Evolutionary conservation across 495 filamentous ascomycete species (phyloP).

Genomic region (Penicillium macrosclerotiorum): DNA sequence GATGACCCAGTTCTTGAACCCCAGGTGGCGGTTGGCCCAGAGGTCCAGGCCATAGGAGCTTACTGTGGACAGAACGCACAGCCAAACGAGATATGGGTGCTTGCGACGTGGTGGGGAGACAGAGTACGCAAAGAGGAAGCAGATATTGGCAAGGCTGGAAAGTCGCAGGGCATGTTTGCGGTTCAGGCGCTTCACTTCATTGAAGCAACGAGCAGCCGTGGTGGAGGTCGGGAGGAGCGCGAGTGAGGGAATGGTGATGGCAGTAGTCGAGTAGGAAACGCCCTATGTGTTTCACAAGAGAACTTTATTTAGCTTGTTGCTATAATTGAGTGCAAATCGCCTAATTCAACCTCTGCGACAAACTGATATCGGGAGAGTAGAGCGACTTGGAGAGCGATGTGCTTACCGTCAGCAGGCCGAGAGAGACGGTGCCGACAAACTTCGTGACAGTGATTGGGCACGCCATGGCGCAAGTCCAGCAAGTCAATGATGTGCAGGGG

Average conservation of each 20-base stretch:
- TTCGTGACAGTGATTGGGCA: slow-evolving; percentile 72
- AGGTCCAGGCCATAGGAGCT: slow-evolving; percentile 57
- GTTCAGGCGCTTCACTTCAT: slow-evolving; percentile 57
- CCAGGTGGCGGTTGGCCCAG: slow-evolving; percentile 42
- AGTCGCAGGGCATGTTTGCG: slow-evolving; percentile 60
- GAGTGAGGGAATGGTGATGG: slow-evolving; percentile 72
- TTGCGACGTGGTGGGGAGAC: slow-evolving; percentile 66
- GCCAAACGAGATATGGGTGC: slow-evolving; percentile 87
- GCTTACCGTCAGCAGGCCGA: slow-evolving; percentile 83
- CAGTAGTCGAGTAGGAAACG: slow-evolving; percentile 74
- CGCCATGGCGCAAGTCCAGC: slow-evolving; percentile 59
- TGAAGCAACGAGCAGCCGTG: slow-evolving; percentile 62
- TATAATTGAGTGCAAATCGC: no score
- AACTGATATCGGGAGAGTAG: no score
- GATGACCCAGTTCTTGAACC: slow-evolving; percentile 29
- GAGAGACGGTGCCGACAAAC: slow-evolving; percentile 83
- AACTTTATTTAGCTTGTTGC: no score
- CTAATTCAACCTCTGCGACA: no score
- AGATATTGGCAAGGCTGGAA: slow-evolving; percentile 55
- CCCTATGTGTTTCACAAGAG: no score
- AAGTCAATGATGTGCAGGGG: neutral
- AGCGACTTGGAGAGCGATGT: no score
- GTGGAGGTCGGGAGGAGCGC: slow-evolving; percentile 70
- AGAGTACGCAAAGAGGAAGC: slow-evolving; percentile 69
- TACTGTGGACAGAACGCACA: slow-evolving; percentile 54